Percentiles rank a stretch among this genome's conserved stretches.
These are phyloP conservation scores for Paracoccidioides brasiliensis DNA, from an alignment of 2,329 filamentous ascomycete species.

Conservation along the genomic window DNA sequence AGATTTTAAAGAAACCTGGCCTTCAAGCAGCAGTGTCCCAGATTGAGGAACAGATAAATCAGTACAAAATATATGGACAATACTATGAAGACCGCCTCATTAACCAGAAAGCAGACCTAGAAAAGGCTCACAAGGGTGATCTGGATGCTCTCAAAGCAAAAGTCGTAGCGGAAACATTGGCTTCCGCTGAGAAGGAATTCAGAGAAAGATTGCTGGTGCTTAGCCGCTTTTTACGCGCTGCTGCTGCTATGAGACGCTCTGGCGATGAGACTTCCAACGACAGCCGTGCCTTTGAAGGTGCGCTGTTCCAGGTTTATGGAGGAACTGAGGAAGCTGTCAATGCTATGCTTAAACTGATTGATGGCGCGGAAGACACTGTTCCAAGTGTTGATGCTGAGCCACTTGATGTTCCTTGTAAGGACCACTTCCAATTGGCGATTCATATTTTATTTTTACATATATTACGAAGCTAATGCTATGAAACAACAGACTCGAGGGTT, in stretches of 20 bases:
- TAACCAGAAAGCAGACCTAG: slow-evolving; percentile 43
- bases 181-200: slow-evolving; percentile 36
- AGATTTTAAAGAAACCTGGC: slow-evolving; percentile 48
- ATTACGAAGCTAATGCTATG: slow-evolving; percentile 7
- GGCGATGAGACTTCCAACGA: slow-evolving; percentile 46
- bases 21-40: slow-evolving; percentile 44
- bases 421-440: neutral
- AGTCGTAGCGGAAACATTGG: slow-evolving; percentile 33
- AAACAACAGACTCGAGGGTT: slow-evolving; percentile 36
- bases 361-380: slow-evolving; percentile 46
- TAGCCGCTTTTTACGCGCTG: slow-evolving; percentile 49
- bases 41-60: slow-evolving; percentile 47
- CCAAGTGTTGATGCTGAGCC: slow-evolving; percentile 42
- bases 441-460: neutral
- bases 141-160: slow-evolving; percentile 41
- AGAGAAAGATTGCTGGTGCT: slow-evolving; percentile 45
- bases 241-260: slow-evolving; percentile 46
- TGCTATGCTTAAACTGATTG: slow-evolving; percentile 47
- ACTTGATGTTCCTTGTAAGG: slow-evolving; percentile 30
- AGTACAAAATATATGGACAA: slow-evolving; percentile 47
- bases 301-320: slow-evolving; percentile 49
- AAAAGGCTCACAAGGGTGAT: slow-evolving; percentile 43
- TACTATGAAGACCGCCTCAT: slow-evolving; percentile 44
- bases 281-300: slow-evolving; percentile 50
- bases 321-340: slow-evolving; percentile 47